These are phyloP conservation scores for Conringia planisiliqua DNA, from an alignment of 345 rosid genomes.

Conservation along the genomic window DNA sequence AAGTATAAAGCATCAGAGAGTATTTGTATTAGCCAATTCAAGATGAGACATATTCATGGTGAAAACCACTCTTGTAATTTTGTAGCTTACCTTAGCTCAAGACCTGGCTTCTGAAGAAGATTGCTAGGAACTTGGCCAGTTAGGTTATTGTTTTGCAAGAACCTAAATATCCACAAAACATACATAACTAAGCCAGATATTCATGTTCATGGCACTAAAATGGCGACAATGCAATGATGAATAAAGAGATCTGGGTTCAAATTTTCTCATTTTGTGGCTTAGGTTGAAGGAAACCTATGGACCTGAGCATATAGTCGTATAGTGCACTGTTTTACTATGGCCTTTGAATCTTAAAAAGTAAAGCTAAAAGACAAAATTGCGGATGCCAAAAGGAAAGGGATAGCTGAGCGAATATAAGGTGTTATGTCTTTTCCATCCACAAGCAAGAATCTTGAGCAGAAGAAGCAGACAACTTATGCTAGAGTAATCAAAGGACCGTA, in stretches of 20 bases:
- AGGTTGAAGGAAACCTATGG: background rate
- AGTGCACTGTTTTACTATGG: background rate
- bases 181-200: background rate
- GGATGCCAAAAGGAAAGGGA: background rate
- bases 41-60: background rate
- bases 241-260: slow-evolving; percentile 7
- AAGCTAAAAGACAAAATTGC: slow-evolving; percentile 18
- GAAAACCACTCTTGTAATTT: background rate
- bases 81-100: slow-evolving; percentile 50
- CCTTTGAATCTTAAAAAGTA: slow-evolving; percentile 9
- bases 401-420: slow-evolving; percentile 1
- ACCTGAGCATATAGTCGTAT: background rate
- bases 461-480: slow-evolving; percentile 9
- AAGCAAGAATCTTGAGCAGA: slow-evolving; percentile 31
- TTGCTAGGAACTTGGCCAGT: slow-evolving; percentile 62
- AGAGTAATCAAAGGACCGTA: background rate
- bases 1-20: background rate
- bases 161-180: slow-evolving; percentile 41
- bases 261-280: background rate
- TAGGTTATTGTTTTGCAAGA: slow-evolving; percentile 83
- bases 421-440: slow-evolving; percentile 3
- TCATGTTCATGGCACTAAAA: background rate
- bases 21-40: slow-evolving; percentile 3
- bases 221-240: background rate
- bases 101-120: slow-evolving; percentile 50